Evolutionary conservation across 1,139 yeast species (phyloP), one percentile per base, ranked within the genome.

Genomic region (Blastobotrys aristatus): DNA sequence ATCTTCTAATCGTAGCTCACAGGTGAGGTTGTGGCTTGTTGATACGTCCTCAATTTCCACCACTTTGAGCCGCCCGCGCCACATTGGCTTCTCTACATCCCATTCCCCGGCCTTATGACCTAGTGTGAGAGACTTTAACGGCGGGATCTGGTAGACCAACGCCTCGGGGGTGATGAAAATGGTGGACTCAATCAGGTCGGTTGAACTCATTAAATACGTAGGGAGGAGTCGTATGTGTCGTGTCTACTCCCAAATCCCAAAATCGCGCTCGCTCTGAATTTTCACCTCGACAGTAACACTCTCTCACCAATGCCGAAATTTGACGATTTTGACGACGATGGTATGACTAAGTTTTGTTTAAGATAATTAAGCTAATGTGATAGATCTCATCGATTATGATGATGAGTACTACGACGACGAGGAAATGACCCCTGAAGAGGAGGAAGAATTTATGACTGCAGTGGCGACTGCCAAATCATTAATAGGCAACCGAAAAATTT

Each of bases 401-500:
- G 51, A 51, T 16, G 45, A 49, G 11, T 35, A 48, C 14, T 52
- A 49, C 46, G 56, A 49, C 21, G 53, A 46, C 41, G 45, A 52
- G 16, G 59, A 52, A 29, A 43, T 57, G 50, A 46, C 50, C 20
- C 53, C 58, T 6, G 57, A 54, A 31, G 60, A 57, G 21, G 57
- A 57, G 40, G 59, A 58, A 47, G 42, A 51, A 34, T 48, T 53
- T 29, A 43, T 49, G 33, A 31, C 53, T 13, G 62, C 64, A 6
- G 77, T 55, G 8, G 63, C 62, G 8, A 77, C 77, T 21, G 61
- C 56, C 46, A 77, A 75, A 1, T 74, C 80, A 40, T 57, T 65
- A 36, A 75, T 79, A 24, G 77, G 71, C 3, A 78, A 76, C 29
- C 48, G 64, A n/a, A 72, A 71, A 7, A 72, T 80, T 45, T 69